Evolutionary conservation across 345 rosid genomes (phyloP), one percentile per base, ranked within the genome.

Genomic region (Salix viminalis): DNA sequence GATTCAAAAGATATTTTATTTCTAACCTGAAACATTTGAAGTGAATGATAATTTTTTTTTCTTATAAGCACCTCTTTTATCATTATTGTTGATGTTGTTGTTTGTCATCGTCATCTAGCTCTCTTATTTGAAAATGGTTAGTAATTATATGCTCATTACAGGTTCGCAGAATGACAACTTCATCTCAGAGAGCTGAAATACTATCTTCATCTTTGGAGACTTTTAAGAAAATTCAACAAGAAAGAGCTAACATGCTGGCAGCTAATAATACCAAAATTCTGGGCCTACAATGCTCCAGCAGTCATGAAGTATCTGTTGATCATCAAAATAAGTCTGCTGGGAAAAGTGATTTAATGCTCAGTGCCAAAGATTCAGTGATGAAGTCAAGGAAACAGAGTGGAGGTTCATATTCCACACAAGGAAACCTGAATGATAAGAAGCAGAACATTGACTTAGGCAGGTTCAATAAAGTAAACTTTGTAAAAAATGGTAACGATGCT

Each of bases 121-220:
- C 65, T 82, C 50, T 67, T 65, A 69, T 67, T 67, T 74, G 72
- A 83, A 71, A 80, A 75, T 65, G 39, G 14, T 75, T 65, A 39
- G 58, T 79, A 75, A 48, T 83, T 72, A 76, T 60, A 54, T 79
- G 60, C 72, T 83, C 34, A 78, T 30, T 81, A 86, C 89, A 91
- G 95, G 95, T 89, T 75, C 83, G 95, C 65, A 84, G 93, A 83
- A 89, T 91, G 92, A 88, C 92, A 30, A 88, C 89, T 77, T 89
- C 92, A 73, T 86, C 95, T 42, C 92, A 91, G 82, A 86, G 85
- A 84, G 95, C 92, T 4, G 95, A 89, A 85, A 87, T 91, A 80
- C 72, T 91, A 23, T 88, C 94, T 56, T 91, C 94, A 84, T 91
- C 94, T 26, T 71, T 89, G 52, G 94, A 91, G 84, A 92, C 92